phyloP scores from a whole-genome alignment of 441 rosid species.

The Jatropha multifida region DNA sequence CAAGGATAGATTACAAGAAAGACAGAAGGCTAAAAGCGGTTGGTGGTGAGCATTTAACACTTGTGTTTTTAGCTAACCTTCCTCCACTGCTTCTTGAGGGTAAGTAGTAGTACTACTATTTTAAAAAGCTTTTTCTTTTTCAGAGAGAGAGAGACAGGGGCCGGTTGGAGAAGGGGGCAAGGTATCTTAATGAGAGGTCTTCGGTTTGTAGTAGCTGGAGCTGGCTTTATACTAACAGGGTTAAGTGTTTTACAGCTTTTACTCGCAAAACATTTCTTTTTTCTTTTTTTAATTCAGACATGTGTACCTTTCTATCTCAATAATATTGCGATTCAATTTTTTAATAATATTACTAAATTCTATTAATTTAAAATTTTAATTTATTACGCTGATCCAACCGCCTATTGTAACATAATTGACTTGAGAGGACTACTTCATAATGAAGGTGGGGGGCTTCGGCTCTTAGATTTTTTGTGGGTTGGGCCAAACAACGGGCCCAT shows the following conservation, averaged over 20 bases:
- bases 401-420: no score
- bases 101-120: background rate
- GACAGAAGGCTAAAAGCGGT: slow-evolving; percentile 37
- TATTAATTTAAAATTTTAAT: no score
- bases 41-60: slow-evolving; percentile 40
- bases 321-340: no score
- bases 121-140: background rate
- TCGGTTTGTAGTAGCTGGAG: slow-evolving; percentile 11
- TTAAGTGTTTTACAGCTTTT: slow-evolving; percentile 13
- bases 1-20: slow-evolving; percentile 18
- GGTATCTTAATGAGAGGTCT: slow-evolving; percentile 18
- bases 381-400: no score
- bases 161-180: slow-evolving; percentile 34
- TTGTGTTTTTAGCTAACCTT: slow-evolving; percentile 27
- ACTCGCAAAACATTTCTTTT: no score
- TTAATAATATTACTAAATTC: background rate
- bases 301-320: no score
- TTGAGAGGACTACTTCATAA: background rate
- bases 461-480: no score
- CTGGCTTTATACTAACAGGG: slow-evolving; percentile 12
- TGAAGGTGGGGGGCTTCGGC: background rate
- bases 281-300: no score
- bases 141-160: slow-evolving; percentile 18
- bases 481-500: no score
- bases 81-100: background rate